Evolutionary conservation across 2,329 filamentous ascomycete genomes (phyloP), one percentile per base, ranked within the genome.

Genomic region (Cladosporium sp.): DNA sequence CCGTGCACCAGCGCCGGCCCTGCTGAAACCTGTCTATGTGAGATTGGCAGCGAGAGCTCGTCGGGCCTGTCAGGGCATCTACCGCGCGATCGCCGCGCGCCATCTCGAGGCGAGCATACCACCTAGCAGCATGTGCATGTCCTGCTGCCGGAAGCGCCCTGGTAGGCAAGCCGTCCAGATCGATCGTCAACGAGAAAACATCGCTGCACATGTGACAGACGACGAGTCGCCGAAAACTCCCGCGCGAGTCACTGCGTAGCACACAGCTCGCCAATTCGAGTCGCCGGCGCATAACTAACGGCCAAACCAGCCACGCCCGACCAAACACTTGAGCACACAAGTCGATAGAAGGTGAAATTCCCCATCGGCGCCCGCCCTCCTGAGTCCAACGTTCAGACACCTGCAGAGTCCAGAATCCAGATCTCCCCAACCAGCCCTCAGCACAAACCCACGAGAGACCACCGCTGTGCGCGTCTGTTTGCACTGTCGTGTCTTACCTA

Each of bases 401-500:
- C 52, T 55, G 42, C 42, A 55, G 52, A 55, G 40, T n/a, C 52
- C 39, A 55, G 52, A 55, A 30, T n/a, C 52, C 39, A 55, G 52
- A 55, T 55, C 42, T 55, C 42, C 25, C 40, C 52, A 30, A 14
- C 52, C 52, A 34, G 51, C 51, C 51, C 37, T 20, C 51, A 28
- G 52, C 52, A 55, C 52, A 34, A 45, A 22, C 52, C 52, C 7
- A 14, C 14, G 7, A 20, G 19, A 38, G 40, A 37, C 42, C 52
- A 36, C 30, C 34, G 52, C 52, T 22, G 28, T 14, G 11, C 25
- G 11, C 25, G 43, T 25, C 20, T 12, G n/a, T 47, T 47, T 47
- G 43, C 43, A 22, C 43, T 47, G 30, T 34, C 30, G 7, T 34
- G 30, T 11, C 30, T 12, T 2, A 12, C 11, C 9, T 34, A 34